Evolutionary conservation across 2,329 filamentous ascomycete species (phyloP).

Genomic region (Talaromyces amestolkiae): DNA sequence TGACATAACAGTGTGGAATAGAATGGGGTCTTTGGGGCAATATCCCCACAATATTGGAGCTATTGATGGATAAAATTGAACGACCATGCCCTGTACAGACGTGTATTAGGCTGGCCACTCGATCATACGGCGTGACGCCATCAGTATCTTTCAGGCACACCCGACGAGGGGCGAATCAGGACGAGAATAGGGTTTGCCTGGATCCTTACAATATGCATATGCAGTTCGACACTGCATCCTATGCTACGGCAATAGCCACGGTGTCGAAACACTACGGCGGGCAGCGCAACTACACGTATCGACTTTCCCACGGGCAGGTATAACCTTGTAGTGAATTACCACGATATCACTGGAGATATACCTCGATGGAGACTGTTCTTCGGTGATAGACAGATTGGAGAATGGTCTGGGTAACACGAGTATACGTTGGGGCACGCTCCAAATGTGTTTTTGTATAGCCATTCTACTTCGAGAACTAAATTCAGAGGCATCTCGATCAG

Average conservation of each 20-base stretch:
- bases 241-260: conserved; percentile 56
- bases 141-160: conserved; percentile 60
- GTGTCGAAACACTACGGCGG: conserved; percentile 51
- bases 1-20: conserved; percentile 68
- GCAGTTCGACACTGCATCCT: conserved; percentile 59
- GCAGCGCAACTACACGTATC: conserved; percentile 51
- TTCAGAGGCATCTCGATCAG: conserved; percentile 52
- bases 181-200: conserved; percentile 59
- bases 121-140: conserved; percentile 70
- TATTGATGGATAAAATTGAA: conserved; percentile 57
- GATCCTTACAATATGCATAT: conserved; percentile 56
- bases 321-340: conserved; percentile 65
- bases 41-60: conserved; percentile 57
- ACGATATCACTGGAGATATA: conserved; percentile 58
- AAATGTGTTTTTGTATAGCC: conserved; percentile 60
- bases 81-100: conserved; percentile 57
- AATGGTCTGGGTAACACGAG: conserved; percentile 61
- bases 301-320: conserved; percentile 55
- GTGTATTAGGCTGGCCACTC: conserved; percentile 67
- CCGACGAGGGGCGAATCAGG: conserved; percentile 63
- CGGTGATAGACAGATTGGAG: conserved; percentile 53
- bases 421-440: conserved; percentile 58
- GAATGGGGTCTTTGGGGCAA: conserved; percentile 64
- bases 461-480: conserved; percentile 62
- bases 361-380: conserved; percentile 57